Conservation (phyloP, 805 yeast species). For the Saccharomyces paradoxus region DNA sequence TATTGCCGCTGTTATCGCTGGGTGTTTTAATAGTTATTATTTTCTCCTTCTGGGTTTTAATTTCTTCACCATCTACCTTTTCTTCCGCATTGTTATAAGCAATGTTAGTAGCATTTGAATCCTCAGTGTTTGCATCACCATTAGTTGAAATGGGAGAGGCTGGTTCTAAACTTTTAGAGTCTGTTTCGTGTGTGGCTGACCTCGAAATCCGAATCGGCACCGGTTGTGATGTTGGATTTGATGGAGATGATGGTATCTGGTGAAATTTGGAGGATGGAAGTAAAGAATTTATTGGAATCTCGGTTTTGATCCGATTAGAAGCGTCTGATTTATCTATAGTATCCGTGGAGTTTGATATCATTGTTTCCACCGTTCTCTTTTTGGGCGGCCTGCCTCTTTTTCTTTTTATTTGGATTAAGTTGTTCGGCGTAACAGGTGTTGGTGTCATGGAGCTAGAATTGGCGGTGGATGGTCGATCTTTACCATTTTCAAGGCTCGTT, state of each 20-base stretch:
- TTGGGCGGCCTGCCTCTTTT: conserved; percentile 32
- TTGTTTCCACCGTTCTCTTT: conserved; percentile 25
- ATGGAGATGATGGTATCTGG: neutral
- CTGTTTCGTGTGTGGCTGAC: neutral
- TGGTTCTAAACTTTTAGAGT: neutral
- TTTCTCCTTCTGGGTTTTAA: neutral
- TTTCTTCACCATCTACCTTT: neutral
- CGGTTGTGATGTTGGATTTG: neutral
- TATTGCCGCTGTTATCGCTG: conserved; percentile 1
- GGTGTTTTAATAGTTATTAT: conserved; percentile 1
- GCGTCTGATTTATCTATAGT: neutral
- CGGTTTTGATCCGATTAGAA: neutral
- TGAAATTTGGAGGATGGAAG: neutral
- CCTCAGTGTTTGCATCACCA: neutral
- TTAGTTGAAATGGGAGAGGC: neutral
- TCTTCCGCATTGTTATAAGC: neutral
- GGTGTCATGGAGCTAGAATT: neutral
- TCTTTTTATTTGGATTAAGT: conserved; percentile 8
- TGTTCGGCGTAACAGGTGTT: conserved; percentile 1
- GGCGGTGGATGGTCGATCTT: neutral
- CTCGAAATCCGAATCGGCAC: neutral
- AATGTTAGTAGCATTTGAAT: neutral
- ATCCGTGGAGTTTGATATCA: conserved; percentile 7
- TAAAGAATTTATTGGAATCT: neutral
- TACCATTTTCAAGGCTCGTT: neutral